Conservation (phyloP, 768 basidiomycete genomes). For the Tylopilus sp. region DNA sequence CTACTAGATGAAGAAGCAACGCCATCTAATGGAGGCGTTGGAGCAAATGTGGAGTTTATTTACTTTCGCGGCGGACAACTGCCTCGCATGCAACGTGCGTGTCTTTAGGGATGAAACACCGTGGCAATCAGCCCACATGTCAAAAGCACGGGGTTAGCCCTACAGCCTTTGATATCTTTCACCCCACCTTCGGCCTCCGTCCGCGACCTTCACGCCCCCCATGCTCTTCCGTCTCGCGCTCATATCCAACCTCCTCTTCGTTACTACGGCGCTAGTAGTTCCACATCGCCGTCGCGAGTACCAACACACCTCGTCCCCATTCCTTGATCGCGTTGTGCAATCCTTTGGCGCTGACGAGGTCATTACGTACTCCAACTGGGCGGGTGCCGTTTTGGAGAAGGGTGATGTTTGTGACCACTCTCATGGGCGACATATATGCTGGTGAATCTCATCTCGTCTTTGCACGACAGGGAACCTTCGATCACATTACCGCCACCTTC, state of each 20-base stretch:
- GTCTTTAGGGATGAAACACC: background rate
- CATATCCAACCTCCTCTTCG: background rate
- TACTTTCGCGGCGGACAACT: background rate
- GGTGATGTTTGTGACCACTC: background rate
- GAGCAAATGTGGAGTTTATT: background rate
- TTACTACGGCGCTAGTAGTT: background rate
- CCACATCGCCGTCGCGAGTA: background rate
- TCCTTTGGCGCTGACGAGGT: background rate
- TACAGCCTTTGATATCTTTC: background rate
- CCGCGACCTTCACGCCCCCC: background rate
- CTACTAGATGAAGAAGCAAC: too few species aligned
- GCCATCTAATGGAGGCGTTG: background rate
- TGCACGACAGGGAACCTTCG: conserved; percentile 4
- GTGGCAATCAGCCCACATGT: background rate
- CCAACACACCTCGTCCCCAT: background rate
- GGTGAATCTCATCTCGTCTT: background rate
- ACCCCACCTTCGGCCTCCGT: background rate
- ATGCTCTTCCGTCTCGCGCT: background rate
- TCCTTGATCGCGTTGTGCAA: background rate
- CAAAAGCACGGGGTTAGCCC: background rate
- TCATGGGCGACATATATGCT: background rate
- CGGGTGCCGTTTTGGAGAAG: background rate
- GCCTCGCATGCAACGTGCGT: background rate
- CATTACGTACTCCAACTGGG: background rate
- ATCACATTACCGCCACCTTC: conserved; percentile 1